Conservation (phyloP, 441 rosid genomes). For the Gossypium trilobum region DNA sequence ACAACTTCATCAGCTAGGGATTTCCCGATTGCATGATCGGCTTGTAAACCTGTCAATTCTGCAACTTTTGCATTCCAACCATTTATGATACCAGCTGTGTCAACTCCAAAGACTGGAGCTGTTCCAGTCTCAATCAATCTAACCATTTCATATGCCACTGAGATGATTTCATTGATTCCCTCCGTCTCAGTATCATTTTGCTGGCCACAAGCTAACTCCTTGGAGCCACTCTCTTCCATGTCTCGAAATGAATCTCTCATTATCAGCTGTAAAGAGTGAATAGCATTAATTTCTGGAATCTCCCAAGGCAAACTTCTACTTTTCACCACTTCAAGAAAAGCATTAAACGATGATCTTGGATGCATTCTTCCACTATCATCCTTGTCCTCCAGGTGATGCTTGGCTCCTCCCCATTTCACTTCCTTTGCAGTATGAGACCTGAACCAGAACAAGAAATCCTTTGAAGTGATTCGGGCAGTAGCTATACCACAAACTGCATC, state of each 20-base stretch:
- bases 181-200: conserved; percentile 22
- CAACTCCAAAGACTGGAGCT: conserved; percentile 73
- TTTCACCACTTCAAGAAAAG: conserved; percentile 71
- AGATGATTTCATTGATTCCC: conserved; percentile 42
- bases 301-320: conserved; percentile 76
- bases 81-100: conserved; percentile 54
- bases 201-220: conserved; percentile 23
- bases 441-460: conserved; percentile 76
- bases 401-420: conserved; percentile 82
- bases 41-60: conserved; percentile 57
- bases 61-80: conserved; percentile 76
- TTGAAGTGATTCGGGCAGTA: conserved; percentile 52
- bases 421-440: conserved; percentile 69
- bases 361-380: conserved; percentile 61
- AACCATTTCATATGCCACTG: conserved; percentile 74
- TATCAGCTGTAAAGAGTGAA: conserved; percentile 66
- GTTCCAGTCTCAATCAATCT: conserved; percentile 77
- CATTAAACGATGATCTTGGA: conserved; percentile 70
- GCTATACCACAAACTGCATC: conserved; percentile 80
- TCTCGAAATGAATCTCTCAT: conserved; percentile 52
- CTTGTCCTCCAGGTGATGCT: conserved; percentile 52
- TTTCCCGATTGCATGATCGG: conserved; percentile 60
- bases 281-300: conserved; percentile 59
- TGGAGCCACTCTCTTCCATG: conserved; percentile 33
- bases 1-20: conserved; percentile 52